Percentiles rank a stretch among this genome's conserved stretches.
Evolutionary conservation across 306 rosid species (phyloP).

Genomic region (Prunus mira): DNA sequence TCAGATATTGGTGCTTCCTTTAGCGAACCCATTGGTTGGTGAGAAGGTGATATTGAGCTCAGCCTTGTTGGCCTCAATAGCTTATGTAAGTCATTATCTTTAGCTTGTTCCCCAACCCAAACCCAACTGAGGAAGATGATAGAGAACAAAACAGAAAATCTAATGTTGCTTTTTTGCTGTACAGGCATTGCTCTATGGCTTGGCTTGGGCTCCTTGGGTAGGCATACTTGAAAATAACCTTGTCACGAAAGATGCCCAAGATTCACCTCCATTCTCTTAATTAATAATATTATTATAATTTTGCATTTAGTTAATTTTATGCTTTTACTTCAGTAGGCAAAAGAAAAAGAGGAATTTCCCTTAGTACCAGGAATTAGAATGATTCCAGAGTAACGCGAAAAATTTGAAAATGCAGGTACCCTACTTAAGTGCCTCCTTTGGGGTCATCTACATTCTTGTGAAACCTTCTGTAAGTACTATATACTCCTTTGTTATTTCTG

Average conservation of each 20-base stretch:
- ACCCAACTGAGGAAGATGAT: background rate
- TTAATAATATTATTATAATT: background rate
- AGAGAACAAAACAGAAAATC: background rate
- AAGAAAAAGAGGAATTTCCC: background rate
- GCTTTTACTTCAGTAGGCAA: background rate
- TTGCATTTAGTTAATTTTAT: background rate
- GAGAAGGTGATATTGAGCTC: conserved; percentile 69
- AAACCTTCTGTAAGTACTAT: conserved; percentile 63
- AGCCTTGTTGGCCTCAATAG: conserved; percentile 69
- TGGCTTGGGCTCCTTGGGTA: conserved; percentile 97
- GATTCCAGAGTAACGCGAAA: background rate
- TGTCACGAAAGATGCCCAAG: background rate
- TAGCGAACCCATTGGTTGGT: conserved; percentile 76
- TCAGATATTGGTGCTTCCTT: conserved; percentile 72
- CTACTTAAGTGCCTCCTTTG: conserved; percentile 67
- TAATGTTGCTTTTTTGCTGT: conserved; percentile 10
- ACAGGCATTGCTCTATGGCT: conserved; percentile 75
- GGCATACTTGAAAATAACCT: background rate
- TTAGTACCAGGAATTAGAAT: background rate
- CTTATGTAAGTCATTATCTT: conserved; percentile 53
- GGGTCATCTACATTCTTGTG: conserved; percentile 59
- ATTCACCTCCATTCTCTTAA: background rate
- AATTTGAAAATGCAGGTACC: conserved; percentile 57
- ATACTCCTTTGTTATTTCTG: background rate
- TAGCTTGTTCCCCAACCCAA: background rate